Evolutionary conservation across 1,139 yeast species (phyloP), one percentile per base, ranked within the genome.

Genomic region (Lodderomyces margitis): DNA sequence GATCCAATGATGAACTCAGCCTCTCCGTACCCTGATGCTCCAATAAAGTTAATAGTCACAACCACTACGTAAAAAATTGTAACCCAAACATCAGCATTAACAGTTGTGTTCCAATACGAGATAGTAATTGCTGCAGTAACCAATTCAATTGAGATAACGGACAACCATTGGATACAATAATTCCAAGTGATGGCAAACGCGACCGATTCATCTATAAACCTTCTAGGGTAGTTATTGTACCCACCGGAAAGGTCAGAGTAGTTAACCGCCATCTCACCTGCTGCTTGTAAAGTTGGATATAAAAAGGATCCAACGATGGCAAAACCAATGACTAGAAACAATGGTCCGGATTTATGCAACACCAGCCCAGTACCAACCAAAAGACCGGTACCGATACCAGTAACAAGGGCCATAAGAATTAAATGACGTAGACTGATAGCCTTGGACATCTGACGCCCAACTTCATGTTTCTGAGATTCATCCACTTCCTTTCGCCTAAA

Each of bases 11-110:
- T 44, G 40, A 69, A 69, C 52, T 70, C 75, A 20, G 72, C 74
- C 52, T 69, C 74, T 38, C 74, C 75, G 46, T 69, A 70, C 21
- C 74, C 75, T 44, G 57, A 61, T 20, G 72, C 72, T 36, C 75
- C 75, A 42, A 62, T 60, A 45, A 61, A 62, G 46, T 70, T 67
- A 42, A 70, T 64, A 16, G 51, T 42, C 8, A 66, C 52, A 38
- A 70, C 58, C 9, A 68, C 56, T n/a, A 59, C 52, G 37, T 63
- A 64, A 47, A 70, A 68, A 4, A 70, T 66, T 6, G 64, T 59
- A 12, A 70, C 75, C 52, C 66, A 67, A 11, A 65, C 68, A 47
- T 69, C 73, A 1, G 74, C 55, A 48, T 67, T 59, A 27, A 68
- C 54, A 2, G 49, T 25, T 15, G 57, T 48, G 34, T 46, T 54